Percentiles rank a stretch among this genome's conserved stretches.
Conservation (phyloP, 163 green algal genomes). For the Prototheca wickerhamii region DNA sequence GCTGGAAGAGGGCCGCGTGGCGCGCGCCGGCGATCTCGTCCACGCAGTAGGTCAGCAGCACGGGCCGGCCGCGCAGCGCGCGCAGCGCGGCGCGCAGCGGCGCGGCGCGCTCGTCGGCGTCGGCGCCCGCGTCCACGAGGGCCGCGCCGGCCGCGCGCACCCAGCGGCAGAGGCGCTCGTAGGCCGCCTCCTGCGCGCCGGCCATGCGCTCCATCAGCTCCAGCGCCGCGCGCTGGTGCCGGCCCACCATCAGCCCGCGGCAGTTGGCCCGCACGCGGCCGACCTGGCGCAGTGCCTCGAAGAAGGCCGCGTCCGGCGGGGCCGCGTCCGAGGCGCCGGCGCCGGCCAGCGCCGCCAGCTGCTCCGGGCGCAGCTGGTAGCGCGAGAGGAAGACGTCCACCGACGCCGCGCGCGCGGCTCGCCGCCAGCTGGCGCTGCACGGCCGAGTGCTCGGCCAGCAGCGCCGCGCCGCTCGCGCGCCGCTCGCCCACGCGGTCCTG, state of each 20-base stretch:
- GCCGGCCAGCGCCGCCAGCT: conserved; percentile 49
- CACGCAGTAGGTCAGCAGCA: conserved; percentile 86
- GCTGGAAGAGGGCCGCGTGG: conserved; percentile 86
- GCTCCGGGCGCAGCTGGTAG: conserved; percentile 78
- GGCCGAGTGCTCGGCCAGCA: conserved; percentile 57
- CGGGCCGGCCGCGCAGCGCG: conserved; percentile 62
- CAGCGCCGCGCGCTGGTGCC: conserved; percentile 89
- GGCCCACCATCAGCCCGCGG: conserved; percentile 70
- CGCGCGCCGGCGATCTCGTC: conserved; percentile 80
- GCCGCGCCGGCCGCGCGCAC: conserved; percentile 54
- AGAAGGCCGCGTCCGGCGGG: conserved; percentile 57
- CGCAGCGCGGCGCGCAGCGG: conserved; percentile 63
- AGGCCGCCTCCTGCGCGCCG: conserved; percentile 80
- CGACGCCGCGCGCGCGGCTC: conserved; percentile 40
- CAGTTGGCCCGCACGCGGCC: conserved; percentile 89
- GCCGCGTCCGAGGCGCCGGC: conserved; percentile 5
- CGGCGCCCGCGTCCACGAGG: conserved; percentile 45
- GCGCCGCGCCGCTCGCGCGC: conserved; percentile 41
- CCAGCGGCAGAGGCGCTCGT: conserved; percentile 81
- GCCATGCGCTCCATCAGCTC: conserved; percentile 97
- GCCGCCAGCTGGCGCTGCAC: conserved; percentile 57
- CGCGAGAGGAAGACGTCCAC: conserved; percentile 76
- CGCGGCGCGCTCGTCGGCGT: conserved; percentile 72
- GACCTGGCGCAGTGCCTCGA: conserved; percentile 73
- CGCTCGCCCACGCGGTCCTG: conserved; percentile 41